Evolutionary conservation across 331 rosid genomes (phyloP).

Genomic region (Rosa hybrid): DNA sequence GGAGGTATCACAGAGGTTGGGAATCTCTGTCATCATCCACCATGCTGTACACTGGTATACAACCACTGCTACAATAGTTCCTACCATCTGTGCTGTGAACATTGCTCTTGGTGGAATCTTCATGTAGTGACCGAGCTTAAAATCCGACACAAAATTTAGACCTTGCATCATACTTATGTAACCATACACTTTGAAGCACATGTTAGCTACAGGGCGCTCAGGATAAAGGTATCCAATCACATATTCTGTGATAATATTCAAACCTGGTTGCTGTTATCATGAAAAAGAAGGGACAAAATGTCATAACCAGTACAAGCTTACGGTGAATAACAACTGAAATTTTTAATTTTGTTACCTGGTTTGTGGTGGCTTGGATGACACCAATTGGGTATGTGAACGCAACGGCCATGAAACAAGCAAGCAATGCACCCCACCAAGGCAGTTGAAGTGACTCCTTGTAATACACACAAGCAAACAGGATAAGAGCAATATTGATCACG

Average conservation of each 20-base stretch:
- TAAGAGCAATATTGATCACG: conserved; percentile 50
- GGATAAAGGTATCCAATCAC: conserved; percentile 83
- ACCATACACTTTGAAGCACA: conserved; percentile 90
- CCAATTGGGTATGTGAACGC: conserved; percentile 68
- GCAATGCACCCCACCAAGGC: conserved; percentile 90
- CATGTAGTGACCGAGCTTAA: conserved; percentile 95
- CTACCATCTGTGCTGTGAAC: conserved; percentile 91
- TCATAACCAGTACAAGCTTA: neutral
- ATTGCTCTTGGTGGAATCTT: conserved; percentile 89
- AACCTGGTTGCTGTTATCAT: conserved; percentile 57
- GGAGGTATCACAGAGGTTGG: conserved; percentile 66
- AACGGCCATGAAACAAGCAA: conserved; percentile 64
- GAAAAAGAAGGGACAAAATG: conserved; percentile 16
- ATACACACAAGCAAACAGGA: conserved; percentile 50
- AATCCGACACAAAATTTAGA: conserved; percentile 60
- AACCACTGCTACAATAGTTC: conserved; percentile 61
- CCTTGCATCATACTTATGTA: conserved; percentile 86
- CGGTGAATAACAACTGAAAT: neutral
- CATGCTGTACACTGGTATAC: conserved; percentile 73
- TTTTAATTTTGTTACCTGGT: conserved; percentile 47
- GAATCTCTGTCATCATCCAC: conserved; percentile 80
- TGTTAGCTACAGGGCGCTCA: conserved; percentile 82
- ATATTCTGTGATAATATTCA: conserved; percentile 74
- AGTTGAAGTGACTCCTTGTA: conserved; percentile 71
- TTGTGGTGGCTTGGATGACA: conserved; percentile 68